Percentiles rank a stretch among this genome's conserved stretches.
These are phyloP conservation scores for Coleophoma cylindrospora DNA, from an alignment of 2,329 filamentous ascomycete genomes.

Conservation along the genomic window DNA sequence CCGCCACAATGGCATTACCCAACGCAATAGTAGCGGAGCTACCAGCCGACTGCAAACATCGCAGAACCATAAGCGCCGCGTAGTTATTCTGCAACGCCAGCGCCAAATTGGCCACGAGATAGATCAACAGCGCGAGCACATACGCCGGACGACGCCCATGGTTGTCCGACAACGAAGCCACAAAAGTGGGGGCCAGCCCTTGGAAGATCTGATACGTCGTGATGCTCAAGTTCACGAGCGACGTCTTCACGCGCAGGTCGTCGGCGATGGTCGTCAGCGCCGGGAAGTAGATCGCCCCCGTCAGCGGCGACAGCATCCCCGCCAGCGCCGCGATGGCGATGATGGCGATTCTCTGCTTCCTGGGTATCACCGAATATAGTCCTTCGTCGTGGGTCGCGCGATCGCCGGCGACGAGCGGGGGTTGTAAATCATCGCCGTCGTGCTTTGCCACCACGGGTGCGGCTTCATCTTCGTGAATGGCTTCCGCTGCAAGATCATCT, in stretches of 20 bases:
- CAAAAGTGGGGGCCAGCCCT: slow-evolving; percentile 49
- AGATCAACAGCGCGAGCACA: slow-evolving; percentile 43
- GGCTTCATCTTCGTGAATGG: too few relatives aligned
- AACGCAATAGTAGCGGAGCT: slow-evolving; percentile 55
- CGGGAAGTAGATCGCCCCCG: slow-evolving; percentile 47
- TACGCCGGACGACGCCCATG: slow-evolving; percentile 48
- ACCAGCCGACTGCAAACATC: slow-evolving; percentile 49
- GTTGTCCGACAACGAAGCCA: slow-evolving; percentile 48
- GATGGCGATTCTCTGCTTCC: slow-evolving; percentile 39
- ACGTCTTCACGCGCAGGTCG: slow-evolving; percentile 38
- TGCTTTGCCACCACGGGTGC: too few relatives aligned
- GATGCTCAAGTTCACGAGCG: slow-evolving; percentile 12
- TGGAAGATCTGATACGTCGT: slow-evolving; percentile 38
- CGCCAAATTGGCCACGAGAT: slow-evolving; percentile 46
- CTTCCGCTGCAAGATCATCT: too few relatives aligned
- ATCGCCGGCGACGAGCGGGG: too few relatives aligned
- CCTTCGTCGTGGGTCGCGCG: too few relatives aligned
- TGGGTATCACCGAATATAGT: slow-evolving; percentile 5
- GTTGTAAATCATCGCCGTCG: too few relatives aligned
- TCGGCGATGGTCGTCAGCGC: slow-evolving; percentile 40
- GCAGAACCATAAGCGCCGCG: slow-evolving; percentile 42
- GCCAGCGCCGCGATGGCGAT: slow-evolving; percentile 42
- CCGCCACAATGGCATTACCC: slow-evolving; percentile 62
- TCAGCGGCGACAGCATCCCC: slow-evolving; percentile 50
- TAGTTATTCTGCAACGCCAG: slow-evolving; percentile 43